These are phyloP conservation scores for Euphorbia schlechtendalii DNA, from an alignment of 441 rosid species.

Conservation along the genomic window DNA sequence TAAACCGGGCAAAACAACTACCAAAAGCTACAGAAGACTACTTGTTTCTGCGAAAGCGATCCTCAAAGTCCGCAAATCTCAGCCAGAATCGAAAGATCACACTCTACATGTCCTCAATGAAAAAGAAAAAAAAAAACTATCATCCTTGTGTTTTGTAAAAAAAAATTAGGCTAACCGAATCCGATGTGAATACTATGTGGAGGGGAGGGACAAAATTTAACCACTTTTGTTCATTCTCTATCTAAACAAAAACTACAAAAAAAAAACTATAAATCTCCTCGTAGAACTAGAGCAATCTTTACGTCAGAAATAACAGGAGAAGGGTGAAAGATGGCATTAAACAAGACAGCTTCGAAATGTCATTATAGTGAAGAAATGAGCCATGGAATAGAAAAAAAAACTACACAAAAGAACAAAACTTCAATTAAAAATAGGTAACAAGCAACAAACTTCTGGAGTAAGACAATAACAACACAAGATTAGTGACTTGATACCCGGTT, in stretches of 20 bases:
- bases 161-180: constrained; percentile 24
- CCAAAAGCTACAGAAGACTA: too few species aligned
- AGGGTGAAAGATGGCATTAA: too few species aligned
- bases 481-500: not conserved
- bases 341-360: not conserved
- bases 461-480: not conserved
- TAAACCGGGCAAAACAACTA: too few species aligned
- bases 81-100: constrained; percentile 19
- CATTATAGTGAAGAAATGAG: not conserved
- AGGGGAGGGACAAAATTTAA: constrained; percentile 9
- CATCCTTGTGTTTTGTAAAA: constrained; percentile 18
- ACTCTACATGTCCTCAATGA: constrained; percentile 25
- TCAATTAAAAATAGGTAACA: not conserved
- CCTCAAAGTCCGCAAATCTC: constrained; percentile 18
- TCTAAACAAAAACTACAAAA: too few species aligned
- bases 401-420: too few species aligned
- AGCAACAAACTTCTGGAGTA: too few species aligned
- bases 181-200: too few species aligned
- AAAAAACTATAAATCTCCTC: constrained; percentile 22
- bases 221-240: constrained; percentile 26
- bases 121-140: constrained; percentile 23
- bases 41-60: too few species aligned
- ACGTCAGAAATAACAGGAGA: constrained; percentile 57
- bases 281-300: constrained; percentile 79
- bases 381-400: too few species aligned